Evolutionary conservation across 192 early-diverging fungal genomes (phyloP), one percentile per base, ranked within the genome.

Genomic region (Dissophora globulifera): DNA sequence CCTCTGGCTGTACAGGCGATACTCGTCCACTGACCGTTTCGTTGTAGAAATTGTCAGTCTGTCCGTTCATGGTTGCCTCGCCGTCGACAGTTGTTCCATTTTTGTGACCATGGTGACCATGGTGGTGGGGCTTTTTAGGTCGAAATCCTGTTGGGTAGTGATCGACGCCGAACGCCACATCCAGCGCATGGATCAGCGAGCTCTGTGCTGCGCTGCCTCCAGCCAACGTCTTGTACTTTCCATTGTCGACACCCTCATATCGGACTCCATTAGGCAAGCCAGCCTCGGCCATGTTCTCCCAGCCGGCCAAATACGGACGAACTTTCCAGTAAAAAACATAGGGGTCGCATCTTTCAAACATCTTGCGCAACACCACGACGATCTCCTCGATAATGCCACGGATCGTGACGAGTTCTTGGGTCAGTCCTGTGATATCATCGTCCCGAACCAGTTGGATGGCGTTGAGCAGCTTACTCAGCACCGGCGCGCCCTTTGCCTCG

Each of bases 201-300:
- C 91, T 94, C 79, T 99, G 97, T 0, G 94, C 97, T 4, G 97
- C 96, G 79, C 93, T 95, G 0, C 93, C 97, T 32, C 97, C 97
- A 2, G 95, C 93, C 78, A 92, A 89, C 58, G 84, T 86, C 48
- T 91, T 86, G 83, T 89, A 92, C 19, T 88, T 79, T 58, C 83
- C 82, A 43, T 87, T 81, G n/a, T 94, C 89, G 3, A 99, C 94
- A 3, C 96, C 96, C 75, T 95, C 93, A 78, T 95, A 99, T 20
- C 94, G 85, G 10, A 99, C 78, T n/a, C 97, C 97, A 40, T 91
- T 62, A 1, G 94, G 93, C 53, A 98, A 69, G 13, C 92, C 90
- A 35, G 89, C 90, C 61, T 92, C 89, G n/a, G 89, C 88, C 87
- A 94, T 93, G 80, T 92, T 92, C 58, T 94, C 91, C 93, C 95